Conservation (phyloP, 192 early-diverging fungal species). For the Chytriomyces sp. region DNA sequence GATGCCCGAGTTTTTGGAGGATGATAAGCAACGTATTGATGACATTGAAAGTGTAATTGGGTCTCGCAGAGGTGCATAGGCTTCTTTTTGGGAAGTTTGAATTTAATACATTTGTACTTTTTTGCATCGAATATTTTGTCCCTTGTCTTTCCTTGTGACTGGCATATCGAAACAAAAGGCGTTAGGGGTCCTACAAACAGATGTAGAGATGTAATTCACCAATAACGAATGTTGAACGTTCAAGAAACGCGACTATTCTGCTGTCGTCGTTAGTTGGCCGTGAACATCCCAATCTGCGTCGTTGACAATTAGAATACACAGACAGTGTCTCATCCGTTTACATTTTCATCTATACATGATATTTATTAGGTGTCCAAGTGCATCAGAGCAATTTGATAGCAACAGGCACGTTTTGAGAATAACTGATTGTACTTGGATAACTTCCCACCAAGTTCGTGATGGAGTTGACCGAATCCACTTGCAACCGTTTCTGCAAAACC, state of each 20-base stretch:
- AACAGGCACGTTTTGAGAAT: constrained; percentile 3
- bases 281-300: too few species aligned
- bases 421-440: constrained; percentile 5
- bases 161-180: background rate
- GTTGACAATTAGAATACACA: too few species aligned
- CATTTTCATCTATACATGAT: too few species aligned
- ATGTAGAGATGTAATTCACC: background rate
- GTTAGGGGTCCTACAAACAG: constrained; percentile 39
- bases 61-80: background rate
- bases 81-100: background rate
- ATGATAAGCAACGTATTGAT: background rate
- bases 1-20: background rate
- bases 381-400: background rate
- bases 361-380: too few species aligned
- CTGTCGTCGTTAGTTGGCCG: too few species aligned
- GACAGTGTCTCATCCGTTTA: too few species aligned
- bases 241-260: too few species aligned
- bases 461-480: background rate
- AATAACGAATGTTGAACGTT: too few species aligned
- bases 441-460: background rate
- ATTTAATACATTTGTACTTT: constrained; percentile 6
- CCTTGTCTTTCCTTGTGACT: background rate
- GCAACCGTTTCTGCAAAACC: background rate
- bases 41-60: constrained; percentile 5
- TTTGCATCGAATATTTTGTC: constrained; percentile 10